Conservation (phyloP, 768 basidiomycete species). For the Phanerodontia chrysosporium region DNA sequence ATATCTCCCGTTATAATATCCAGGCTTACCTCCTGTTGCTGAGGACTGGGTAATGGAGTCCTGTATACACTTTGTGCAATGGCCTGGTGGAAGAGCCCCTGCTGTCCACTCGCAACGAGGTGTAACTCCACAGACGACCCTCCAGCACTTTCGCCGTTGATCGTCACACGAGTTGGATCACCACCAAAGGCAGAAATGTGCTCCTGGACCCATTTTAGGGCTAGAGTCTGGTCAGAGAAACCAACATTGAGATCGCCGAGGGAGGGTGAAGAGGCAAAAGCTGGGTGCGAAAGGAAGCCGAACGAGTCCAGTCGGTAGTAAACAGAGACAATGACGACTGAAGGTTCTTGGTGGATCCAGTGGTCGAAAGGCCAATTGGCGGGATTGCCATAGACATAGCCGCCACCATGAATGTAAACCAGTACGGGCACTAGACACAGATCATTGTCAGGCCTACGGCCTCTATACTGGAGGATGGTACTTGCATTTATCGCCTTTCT, state of each 20-base stretch:
- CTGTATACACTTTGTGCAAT: constrained; percentile 63
- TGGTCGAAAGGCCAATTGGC: constrained; percentile 62
- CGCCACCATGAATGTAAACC: constrained; percentile 39
- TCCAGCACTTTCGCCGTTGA: constrained; percentile 61
- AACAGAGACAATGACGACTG: constrained; percentile 60
- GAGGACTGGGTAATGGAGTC: constrained; percentile 44
- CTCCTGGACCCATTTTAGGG: constrained; percentile 35
- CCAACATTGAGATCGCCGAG: constrained; percentile 51
- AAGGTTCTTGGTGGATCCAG: constrained; percentile 60
- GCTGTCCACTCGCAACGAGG: constrained; percentile 39
- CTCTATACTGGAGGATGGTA: background rate
- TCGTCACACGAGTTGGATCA: constrained; percentile 35
- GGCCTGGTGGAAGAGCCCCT: constrained; percentile 45
- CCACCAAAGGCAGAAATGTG: constrained; percentile 38
- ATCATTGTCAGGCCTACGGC: background rate
- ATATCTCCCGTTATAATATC: background rate
- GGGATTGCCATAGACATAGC: constrained; percentile 57
- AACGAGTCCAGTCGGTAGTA: constrained; percentile 63
- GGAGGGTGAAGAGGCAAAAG: constrained; percentile 31
- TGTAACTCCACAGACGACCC: constrained; percentile 56
- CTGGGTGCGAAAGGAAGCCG: constrained; percentile 56
- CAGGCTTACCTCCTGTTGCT: constrained; percentile 45
- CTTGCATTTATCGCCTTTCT: constrained; percentile 44
- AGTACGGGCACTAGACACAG: constrained; percentile 32
- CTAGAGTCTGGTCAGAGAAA: constrained; percentile 49